phyloP scores from a whole-genome alignment of 179 eudicot genomes.

The Silene vulgaris region DNA sequence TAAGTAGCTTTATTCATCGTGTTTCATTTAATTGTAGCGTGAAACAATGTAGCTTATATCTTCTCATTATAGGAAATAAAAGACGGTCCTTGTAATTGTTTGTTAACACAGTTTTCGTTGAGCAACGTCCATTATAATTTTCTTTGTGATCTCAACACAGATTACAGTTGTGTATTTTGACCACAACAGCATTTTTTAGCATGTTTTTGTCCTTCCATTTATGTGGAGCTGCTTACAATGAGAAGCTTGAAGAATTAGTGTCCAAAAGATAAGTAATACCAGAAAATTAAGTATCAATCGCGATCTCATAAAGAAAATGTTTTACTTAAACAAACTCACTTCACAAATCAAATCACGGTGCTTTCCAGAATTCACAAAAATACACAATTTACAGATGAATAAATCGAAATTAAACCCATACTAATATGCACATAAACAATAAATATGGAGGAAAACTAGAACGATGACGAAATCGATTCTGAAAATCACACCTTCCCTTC shows the following conservation, averaged over 20 bases:
- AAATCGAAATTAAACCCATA: not conserved
- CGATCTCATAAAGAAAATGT: no score
- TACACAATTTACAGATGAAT: constrained; percentile 23
- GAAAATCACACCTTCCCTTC: constrained; percentile 37
- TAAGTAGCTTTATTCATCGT: not conserved
- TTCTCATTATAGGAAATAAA: no score
- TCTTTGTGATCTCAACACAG: not conserved
- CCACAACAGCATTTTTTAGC: no score
- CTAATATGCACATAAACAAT: not conserved
- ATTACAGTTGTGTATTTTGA: not conserved
- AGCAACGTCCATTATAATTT: not conserved
- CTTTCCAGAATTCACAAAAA: constrained; percentile 4
- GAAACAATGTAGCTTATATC: not conserved
- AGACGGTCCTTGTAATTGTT: no score
- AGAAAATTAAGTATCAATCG: not conserved
- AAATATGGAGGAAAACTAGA: not conserved
- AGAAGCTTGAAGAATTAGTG: not conserved
- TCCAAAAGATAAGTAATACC: constrained; percentile 15
- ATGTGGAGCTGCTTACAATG: not conserved
- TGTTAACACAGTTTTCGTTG: no score
- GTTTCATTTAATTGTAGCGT: not conserved
- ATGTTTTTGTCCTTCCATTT: not conserved
- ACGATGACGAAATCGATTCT: not conserved
- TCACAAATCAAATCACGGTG: not conserved
- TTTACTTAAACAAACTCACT: no score